These are phyloP conservation scores for Gentiana straminea DNA, from an alignment of 257 asterid species.

Conservation along the genomic window DNA sequence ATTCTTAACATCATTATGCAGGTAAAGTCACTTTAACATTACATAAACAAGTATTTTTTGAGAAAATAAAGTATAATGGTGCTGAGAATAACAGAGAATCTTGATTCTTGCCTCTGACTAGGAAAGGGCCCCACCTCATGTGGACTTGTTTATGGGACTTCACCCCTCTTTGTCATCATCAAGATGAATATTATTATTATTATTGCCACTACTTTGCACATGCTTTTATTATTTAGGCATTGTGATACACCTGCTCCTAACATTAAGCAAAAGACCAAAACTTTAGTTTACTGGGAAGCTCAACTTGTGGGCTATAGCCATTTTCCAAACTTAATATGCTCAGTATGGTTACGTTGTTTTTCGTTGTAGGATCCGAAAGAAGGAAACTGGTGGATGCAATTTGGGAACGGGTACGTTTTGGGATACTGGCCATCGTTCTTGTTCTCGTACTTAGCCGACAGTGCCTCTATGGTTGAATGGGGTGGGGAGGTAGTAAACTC, in stretches of 20 bases:
- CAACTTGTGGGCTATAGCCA: not conserved
- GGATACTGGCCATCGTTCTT: constrained; percentile 95
- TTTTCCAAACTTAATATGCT: not conserved
- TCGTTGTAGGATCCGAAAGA: constrained; percentile 63
- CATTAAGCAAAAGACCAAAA: not conserved
- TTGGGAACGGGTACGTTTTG: constrained; percentile 62
- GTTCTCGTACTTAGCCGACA: constrained; percentile 69
- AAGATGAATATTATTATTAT: not conserved
- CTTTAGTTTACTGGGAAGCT: not conserved
- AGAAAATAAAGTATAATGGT: constrained; percentile 15
- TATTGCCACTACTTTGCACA: not conserved
- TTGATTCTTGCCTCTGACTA: constrained; percentile 16
- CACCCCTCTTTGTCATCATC: not conserved
- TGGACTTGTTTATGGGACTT: constrained; percentile 11
- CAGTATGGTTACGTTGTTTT: not conserved
- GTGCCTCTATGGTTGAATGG: constrained; percentile 87
- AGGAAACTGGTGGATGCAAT: constrained; percentile 97
- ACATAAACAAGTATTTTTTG: constrained; percentile 5
- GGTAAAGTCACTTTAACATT: constrained; percentile 5
- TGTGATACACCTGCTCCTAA: constrained; percentile 3
- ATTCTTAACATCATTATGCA: constrained; percentile 7
- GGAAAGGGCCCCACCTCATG: constrained; percentile 7
- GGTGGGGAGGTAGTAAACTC: constrained; percentile 90
- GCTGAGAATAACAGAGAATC: constrained; percentile 41
- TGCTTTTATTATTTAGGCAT: not conserved